phyloP scores from a whole-genome alignment of 2,329 filamentous ascomycete genomes.

The Penicillium freii region DNA sequence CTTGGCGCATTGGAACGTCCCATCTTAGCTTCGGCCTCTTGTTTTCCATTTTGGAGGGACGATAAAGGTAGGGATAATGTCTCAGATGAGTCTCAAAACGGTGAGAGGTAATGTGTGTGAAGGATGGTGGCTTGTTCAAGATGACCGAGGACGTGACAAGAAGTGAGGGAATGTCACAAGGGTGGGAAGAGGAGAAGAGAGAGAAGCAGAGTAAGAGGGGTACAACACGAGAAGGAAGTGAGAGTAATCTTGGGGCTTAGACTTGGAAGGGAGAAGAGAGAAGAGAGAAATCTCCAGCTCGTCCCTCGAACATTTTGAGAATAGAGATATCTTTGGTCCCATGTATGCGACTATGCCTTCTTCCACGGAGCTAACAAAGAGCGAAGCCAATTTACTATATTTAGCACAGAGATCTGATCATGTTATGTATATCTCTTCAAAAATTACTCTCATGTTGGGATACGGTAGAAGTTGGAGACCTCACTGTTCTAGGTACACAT shows the following conservation, averaged over 20 bases:
- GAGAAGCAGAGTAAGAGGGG: background rate
- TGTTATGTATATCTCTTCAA: background rate
- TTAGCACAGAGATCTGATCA: too few relatives aligned
- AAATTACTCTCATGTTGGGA: background rate
- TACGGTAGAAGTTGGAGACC: background rate
- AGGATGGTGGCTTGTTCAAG: background rate
- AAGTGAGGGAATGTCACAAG: background rate
- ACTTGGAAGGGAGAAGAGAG: background rate
- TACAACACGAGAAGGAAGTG: background rate
- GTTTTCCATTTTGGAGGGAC: background rate
- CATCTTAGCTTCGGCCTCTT: constrained; percentile 15
- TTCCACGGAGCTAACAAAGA: background rate
- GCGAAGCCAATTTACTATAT: too few relatives aligned
- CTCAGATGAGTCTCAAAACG: background rate
- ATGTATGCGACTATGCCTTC: background rate
- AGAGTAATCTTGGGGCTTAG: background rate
- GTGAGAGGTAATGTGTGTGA: background rate
- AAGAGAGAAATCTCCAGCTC: background rate
- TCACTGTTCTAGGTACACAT: background rate
- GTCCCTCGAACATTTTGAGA: background rate
- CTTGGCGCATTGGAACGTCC: constrained; percentile 16
- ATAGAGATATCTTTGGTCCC: background rate
- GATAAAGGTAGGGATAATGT: too few relatives aligned
- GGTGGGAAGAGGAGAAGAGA: background rate
- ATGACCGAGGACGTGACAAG: background rate